Conservation (phyloP, 805 yeast species). For the Ogataea philodendri region DNA sequence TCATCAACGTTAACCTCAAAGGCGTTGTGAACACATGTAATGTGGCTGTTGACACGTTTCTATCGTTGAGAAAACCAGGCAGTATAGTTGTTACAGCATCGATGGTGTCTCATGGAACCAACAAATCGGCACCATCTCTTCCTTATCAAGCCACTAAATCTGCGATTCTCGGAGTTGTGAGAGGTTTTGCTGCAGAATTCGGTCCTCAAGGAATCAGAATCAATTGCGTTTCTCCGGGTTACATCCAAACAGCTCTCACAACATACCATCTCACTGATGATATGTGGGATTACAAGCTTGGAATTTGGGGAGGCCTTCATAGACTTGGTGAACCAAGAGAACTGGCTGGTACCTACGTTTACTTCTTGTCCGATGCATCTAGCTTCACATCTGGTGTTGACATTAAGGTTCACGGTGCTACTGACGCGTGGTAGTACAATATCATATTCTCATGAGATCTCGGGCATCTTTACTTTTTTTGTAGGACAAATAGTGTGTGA, state of each 20-base stretch:
- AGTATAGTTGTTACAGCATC: constrained; percentile 50
- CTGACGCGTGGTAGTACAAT: constrained; percentile 14
- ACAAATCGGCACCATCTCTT: constrained; percentile 49
- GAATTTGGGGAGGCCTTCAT: constrained; percentile 31
- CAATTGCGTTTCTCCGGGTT: constrained; percentile 49
- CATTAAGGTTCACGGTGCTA: constrained; percentile 42
- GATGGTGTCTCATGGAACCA: constrained; percentile 50
- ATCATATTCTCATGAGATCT: too few relatives aligned
- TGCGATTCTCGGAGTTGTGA: constrained; percentile 43
- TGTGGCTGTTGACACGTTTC: constrained; percentile 13
- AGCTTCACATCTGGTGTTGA: constrained; percentile 49
- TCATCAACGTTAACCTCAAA: constrained; percentile 11
- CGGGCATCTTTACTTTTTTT: too few relatives aligned
- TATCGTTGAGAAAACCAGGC: constrained; percentile 30
- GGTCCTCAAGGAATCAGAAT: constrained; percentile 49
- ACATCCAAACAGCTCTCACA: constrained; percentile 43
- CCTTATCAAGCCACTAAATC: constrained; percentile 47
- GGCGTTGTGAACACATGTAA: constrained; percentile 14
- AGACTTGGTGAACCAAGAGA: constrained; percentile 49
- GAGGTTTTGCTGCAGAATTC: constrained; percentile 45
- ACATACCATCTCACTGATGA: constrained; percentile 25
- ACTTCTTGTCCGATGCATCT: constrained; percentile 50
- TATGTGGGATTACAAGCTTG: constrained; percentile 40
- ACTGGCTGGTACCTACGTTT: constrained; percentile 48
- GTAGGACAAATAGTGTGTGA: too few relatives aligned